phyloP scores from a whole-genome alignment of 2,329 filamentous ascomycete genomes.

The Dothideomycetes sp. region DNA sequence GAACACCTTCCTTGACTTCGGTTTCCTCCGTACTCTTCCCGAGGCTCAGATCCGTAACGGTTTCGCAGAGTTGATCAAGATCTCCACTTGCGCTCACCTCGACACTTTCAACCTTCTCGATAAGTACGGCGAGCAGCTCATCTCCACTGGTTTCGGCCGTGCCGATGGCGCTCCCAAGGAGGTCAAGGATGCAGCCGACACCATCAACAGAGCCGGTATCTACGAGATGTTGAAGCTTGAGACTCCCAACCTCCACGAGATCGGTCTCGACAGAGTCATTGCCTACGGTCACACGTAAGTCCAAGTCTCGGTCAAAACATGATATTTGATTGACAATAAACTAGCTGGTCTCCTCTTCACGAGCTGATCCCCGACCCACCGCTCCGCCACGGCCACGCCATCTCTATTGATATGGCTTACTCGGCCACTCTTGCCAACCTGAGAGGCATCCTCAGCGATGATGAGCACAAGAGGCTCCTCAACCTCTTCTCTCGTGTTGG shows the following conservation, averaged over 20 bases:
- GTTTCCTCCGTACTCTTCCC: conserved; percentile 59
- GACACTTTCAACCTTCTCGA: conserved; percentile 60
- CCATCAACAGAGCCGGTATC: conserved; percentile 60
- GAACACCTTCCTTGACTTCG: conserved; percentile 66
- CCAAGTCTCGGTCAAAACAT: background rate
- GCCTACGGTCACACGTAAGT: conserved; percentile 62
- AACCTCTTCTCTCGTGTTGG: conserved; percentile 61
- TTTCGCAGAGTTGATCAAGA: conserved; percentile 68
- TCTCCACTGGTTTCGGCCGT: conserved; percentile 56
- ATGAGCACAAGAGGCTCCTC: conserved; percentile 54
- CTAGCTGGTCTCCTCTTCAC: conserved; percentile 60
- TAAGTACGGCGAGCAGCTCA: conserved; percentile 59
- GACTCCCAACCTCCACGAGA: conserved; percentile 64
- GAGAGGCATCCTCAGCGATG: conserved; percentile 51
- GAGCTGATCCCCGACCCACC: conserved; percentile 61
- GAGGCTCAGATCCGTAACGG: conserved; percentile 62
- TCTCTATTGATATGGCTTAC: conserved; percentile 69
- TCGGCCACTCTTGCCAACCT: conserved; percentile 58
- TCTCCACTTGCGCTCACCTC: conserved; percentile 59
- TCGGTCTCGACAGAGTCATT: conserved; percentile 62
- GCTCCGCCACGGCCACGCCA: conserved; percentile 63
- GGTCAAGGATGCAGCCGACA: conserved; percentile 52
- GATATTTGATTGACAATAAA: conserved; percentile 10
- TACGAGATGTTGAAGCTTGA: conserved; percentile 66
- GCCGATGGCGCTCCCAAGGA: conserved; percentile 47